Base-by-base conservation (phyloP, 2,329 filamentous ascomycete species). In the Phyllosticta citribraziliensis region DNA sequence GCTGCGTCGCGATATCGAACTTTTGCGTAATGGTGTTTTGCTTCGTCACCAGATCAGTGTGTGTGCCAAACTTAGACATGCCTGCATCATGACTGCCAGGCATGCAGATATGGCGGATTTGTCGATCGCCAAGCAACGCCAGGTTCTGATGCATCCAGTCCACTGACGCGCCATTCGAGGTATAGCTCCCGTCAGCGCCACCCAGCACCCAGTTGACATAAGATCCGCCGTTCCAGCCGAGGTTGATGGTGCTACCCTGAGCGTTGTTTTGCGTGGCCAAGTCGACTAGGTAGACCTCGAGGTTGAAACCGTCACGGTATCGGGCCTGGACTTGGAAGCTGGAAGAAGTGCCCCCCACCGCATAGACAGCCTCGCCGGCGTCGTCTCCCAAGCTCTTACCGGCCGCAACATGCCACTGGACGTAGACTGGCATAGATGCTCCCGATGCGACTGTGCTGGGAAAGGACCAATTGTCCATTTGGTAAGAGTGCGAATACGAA, bases 41-140 rank as follows among this genome's bases (percentile, higher is more conserved):
- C n/a, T 68, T 67, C 19, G 68, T 68, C 3, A 74, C 77, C 11
- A 76, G 69, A 40, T 72, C 69, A 4, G 77, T 76, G 14, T 72
- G 69, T 1, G 67, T 65, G 14, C 68, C 74, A 63, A 78, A 77
- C 1, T 63, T 70, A 24, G 72, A 75, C 78, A 82, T 81, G n/a
- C 78, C 79, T 0, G 78, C 71, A 62, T 81, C 77, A 63, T 82
- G 78, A 3, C 76, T 74, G 9, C 78, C 79, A 0, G 79, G 79
- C 71, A 82, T 76, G 56, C 76, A 72, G 19, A 81, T 70, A 30
- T 80, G 73, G 57, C 75, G 75, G 0, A 81, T 66, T 1, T 72
- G 73, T 11, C 79, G 73, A 54, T 73, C 72, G 3, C 71, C 72
- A 5, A 77, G 64, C 3, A 69, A 70, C 2, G 67, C 68, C 53